Evolutionary conservation across 768 basidiomycete genomes (phyloP).

Genomic region (Sporobolomyces phaffii): DNA sequence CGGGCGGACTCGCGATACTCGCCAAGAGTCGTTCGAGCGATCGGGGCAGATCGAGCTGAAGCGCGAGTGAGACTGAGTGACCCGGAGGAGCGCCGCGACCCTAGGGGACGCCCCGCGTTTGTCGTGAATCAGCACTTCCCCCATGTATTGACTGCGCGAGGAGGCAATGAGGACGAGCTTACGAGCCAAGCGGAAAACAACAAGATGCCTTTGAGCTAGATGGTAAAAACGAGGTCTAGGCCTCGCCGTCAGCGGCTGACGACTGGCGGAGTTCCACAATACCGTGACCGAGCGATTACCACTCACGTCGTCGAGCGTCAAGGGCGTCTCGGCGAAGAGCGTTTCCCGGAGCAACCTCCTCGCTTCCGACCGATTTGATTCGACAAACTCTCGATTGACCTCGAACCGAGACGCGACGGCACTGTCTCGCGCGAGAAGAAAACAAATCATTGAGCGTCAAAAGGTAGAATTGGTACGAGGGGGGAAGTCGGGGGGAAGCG

Average conservation of each 20-base stretch:
- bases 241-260: neutral
- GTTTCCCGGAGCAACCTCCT: slow-evolving; percentile 22
- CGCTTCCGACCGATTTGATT: slow-evolving; percentile 3
- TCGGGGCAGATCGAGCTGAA: slow-evolving; percentile 30
- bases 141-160: no score
- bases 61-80: slow-evolving; percentile 22
- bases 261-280: no score
- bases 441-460: neutral
- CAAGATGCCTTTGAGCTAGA: slow-evolving; percentile 23
- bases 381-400: slow-evolving; percentile 13
- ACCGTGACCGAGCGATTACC: no score
- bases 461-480: neutral
- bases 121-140: no score
- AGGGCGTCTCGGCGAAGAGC: slow-evolving; percentile 10
- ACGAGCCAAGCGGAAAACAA: slow-evolving; percentile 32
- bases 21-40: slow-evolving; percentile 19
- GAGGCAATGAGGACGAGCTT: neutral
- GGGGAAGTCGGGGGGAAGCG: neutral
- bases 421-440: neutral
- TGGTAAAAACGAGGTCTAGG: neutral
- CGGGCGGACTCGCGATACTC: neutral
- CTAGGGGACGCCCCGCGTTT: no score
- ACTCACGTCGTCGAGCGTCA: slow-evolving; percentile 30
- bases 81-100: slow-evolving; percentile 31
- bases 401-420: slow-evolving; percentile 26